A percentile compares a stretch with the other conserved stretches of the same genome.
These are phyloP conservation scores for Penicillium pancosmium DNA, from an alignment of 495 filamentous ascomycete species.

Conservation along the genomic window DNA sequence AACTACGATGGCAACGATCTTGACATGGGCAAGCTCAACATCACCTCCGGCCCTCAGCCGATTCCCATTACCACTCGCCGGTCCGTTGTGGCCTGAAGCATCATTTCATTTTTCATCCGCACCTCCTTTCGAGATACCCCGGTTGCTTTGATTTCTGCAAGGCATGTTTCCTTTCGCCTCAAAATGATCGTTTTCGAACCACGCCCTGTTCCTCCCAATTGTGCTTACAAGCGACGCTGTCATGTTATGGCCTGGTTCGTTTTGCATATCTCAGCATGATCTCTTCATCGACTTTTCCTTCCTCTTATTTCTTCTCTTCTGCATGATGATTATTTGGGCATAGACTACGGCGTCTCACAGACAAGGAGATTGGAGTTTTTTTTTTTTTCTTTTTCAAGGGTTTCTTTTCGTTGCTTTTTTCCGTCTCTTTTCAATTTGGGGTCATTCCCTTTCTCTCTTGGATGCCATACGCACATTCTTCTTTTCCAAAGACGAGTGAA, in stretches of 20 bases:
- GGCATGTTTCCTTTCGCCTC: conserved; percentile 15
- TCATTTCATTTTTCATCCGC: conserved; percentile 5
- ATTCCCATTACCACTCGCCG: conserved; percentile 48
- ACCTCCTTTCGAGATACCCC: conserved; percentile 30
- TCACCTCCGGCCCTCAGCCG: conserved; percentile 44
- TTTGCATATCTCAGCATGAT: conserved; percentile 3
- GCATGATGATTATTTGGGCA: conserved; percentile 31
- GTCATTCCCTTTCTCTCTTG: conserved; percentile 21
- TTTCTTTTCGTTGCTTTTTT: conserved; percentile 10
- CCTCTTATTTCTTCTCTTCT: conserved; percentile 16
- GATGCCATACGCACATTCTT: conserved; percentile 11
- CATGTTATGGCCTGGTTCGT: conserved; percentile 1
- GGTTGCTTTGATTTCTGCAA: conserved; percentile 19
- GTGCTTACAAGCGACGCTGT: conserved; percentile 8
- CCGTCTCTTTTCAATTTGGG: conserved; percentile 5
- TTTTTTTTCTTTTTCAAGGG: conserved; percentile 13
- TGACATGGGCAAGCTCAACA: conserved; percentile 40
- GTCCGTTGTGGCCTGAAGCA: conserved; percentile 40
- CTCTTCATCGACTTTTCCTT: neutral
- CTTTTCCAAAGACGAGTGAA: conserved; percentile 7
- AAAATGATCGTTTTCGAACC: conserved; percentile 14
- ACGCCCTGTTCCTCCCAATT: conserved; percentile 3
- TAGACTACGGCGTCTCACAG: conserved; percentile 46
- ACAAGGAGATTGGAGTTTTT: conserved; percentile 37
- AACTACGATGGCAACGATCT: conserved; percentile 39